Base-by-base conservation (phyloP, 768 basidiomycete species). In the Tephrocybe sp. region DNA sequence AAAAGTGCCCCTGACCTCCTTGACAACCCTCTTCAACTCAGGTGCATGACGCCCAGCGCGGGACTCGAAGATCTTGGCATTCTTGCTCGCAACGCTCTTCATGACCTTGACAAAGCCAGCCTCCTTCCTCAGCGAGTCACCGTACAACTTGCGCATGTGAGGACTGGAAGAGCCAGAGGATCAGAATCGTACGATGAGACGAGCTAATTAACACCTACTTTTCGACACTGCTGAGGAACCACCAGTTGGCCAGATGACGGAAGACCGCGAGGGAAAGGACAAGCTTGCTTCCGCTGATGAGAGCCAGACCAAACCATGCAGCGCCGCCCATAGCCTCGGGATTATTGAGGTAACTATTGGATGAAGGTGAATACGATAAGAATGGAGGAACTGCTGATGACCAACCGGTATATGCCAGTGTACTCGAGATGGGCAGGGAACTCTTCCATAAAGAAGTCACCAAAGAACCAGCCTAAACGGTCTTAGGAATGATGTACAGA, bases 91-190 rank as follows among this genome's bases (percentile, higher is more conserved):
- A 9, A 95, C 92, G 51, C 79, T 89, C 70, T 94, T 95, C 67
- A 99, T 86, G n/a, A 98, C 95, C 73, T 98, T 97, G 59, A 96
- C 92, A 55, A 98, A 89, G 44, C 97, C 97, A 1, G 95, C 96
- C 51, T 98, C 96, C 68, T 94, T 92, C 55, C 97, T 86, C 11
- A 99, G 73, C 12, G 89, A 85, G 61, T 95, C 84, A 2, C 97
- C 96, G 66, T 99, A 99, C 16, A 98, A 76, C 64, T 92, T 93
- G 53, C 82, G 84, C 97, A 98, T 98, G 69, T 98, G 97, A n/a
- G 97, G 97, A 58, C 96, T 98, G n/a, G n/a, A n/a, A n/a, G n/a
- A 47, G 37, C 0, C 13, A 36, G 9, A 4, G 40, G 13, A 27
- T 26, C 38, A 25, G 24, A 19, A 30, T 31, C 47, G 40, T 18